phyloP scores from a whole-genome alignment of 805 yeast genomes.

The Saturnispora sekii region DNA sequence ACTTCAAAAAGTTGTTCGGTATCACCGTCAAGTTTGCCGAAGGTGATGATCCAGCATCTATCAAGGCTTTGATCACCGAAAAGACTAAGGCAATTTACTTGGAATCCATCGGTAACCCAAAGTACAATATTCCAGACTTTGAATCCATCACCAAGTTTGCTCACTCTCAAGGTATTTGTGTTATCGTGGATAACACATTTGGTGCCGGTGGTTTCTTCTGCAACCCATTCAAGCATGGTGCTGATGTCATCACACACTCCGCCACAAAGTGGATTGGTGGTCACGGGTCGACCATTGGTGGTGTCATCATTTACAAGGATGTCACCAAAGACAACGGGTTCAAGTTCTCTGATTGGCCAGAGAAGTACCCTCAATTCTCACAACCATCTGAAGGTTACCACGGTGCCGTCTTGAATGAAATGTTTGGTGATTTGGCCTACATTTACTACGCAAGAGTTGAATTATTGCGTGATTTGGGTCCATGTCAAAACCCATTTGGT shows the following conservation, averaged over 20 bases:
- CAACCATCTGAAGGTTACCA: slow-evolving; percentile 91
- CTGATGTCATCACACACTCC: slow-evolving; percentile 85
- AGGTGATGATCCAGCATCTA: slow-evolving; percentile 67
- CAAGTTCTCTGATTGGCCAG: slow-evolving; percentile 80
- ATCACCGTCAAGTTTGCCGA: slow-evolving; percentile 77
- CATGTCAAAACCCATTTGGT: slow-evolving; percentile 79
- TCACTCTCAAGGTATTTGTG: slow-evolving; percentile 78
- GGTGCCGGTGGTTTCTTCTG: slow-evolving; percentile 93
- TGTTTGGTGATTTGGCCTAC: slow-evolving; percentile 71
- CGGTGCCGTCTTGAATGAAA: slow-evolving; percentile 74
- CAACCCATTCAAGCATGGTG: slow-evolving; percentile 81
- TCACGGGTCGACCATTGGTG: slow-evolving; percentile 91
- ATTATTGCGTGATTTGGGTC: slow-evolving; percentile 86
- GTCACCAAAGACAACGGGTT: slow-evolving; percentile 73
- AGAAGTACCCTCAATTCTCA: slow-evolving; percentile 85
- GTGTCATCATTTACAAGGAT: slow-evolving; percentile 52
- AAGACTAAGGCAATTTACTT: slow-evolving; percentile 84
- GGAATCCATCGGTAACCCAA: slow-evolving; percentile 90
- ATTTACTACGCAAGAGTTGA: slow-evolving; percentile 76
- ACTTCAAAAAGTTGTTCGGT: slow-evolving; percentile 73
- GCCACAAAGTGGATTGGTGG: slow-evolving; percentile 99
- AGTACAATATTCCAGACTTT: slow-evolving; percentile 86
- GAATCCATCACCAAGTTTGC: slow-evolving; percentile 66
- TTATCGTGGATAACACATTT: slow-evolving; percentile 91
- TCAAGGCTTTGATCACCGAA: slow-evolving; percentile 65